A percentile compares a stretch with the other conserved stretches of the same genome.
phyloP scores from a whole-genome alignment of 2,329 filamentous ascomycete genomes.

The Microcera coccophila region DNA sequence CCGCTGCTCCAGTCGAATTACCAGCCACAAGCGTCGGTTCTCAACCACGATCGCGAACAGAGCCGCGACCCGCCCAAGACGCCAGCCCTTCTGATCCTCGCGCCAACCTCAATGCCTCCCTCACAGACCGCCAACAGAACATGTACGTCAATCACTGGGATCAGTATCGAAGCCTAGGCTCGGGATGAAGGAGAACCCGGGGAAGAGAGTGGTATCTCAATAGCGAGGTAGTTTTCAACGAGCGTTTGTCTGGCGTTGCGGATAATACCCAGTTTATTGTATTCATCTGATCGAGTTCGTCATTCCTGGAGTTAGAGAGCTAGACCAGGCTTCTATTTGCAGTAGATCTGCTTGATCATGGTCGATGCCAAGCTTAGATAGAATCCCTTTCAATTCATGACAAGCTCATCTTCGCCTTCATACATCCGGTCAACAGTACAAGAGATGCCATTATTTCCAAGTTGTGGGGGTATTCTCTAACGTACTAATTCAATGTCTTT shows the following conservation, averaged over 20 bases:
- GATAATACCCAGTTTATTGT: constrained; percentile 21
- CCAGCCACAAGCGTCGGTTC: constrained; percentile 24
- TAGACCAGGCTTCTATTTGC: too few relatives aligned
- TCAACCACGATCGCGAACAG: constrained; percentile 3
- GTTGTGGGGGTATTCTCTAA: constrained; percentile 1
- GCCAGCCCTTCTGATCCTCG: constrained; percentile 27
- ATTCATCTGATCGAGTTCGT: constrained; percentile 13
- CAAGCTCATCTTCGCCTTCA: neutral
- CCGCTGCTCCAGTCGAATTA: constrained; percentile 31
- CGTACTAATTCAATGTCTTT: neutral
- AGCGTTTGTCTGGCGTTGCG: constrained; percentile 24
- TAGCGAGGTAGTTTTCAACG: constrained; percentile 9
- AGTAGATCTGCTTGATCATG: too few relatives aligned
- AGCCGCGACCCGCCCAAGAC: constrained; percentile 10
- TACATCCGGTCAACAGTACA: neutral
- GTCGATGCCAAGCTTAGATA: neutral
- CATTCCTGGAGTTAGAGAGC: neutral
- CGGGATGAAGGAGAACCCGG: neutral
- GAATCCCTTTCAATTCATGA: neutral
- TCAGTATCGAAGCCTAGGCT: constrained; percentile 28
- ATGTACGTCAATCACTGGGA: constrained; percentile 38
- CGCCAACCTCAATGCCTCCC: constrained; percentile 33
- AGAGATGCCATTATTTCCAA: constrained; percentile 1
- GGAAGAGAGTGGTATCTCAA: neutral
- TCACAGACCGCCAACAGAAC: constrained; percentile 27